A percentile compares a stretch with the other conserved stretches of the same genome.
Evolutionary conservation across 1,284 basidiomycete genomes (phyloP).

Genomic region (Malassezia equina): DNA sequence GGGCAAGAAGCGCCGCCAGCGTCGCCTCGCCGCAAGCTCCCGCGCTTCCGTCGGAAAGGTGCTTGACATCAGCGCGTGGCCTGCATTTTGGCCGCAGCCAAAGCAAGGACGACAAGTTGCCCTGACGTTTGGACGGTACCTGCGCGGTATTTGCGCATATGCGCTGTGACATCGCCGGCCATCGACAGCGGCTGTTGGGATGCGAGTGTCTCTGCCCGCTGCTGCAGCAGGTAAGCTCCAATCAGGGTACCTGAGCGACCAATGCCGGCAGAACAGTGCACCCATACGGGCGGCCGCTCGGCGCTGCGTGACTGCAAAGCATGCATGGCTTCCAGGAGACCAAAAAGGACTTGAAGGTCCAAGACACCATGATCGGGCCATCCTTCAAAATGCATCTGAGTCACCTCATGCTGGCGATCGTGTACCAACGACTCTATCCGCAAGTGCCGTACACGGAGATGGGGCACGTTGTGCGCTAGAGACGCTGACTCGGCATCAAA

Average conservation of each 20-base stretch:
- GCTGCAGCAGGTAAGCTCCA: conserved; percentile 49
- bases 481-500: conserved; percentile 7
- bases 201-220: neutral
- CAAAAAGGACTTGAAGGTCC: conserved; percentile 27
- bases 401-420: conserved; percentile 46
- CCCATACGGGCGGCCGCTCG: conserved; percentile 58
- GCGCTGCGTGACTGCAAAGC: conserved; percentile 24
- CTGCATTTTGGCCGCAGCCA: neutral
- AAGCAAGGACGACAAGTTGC: conserved; percentile 25
- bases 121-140: conserved; percentile 35
- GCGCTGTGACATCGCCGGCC: conserved; percentile 23
- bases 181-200: conserved; percentile 15
- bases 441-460: neutral
- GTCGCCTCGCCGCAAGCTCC: neutral
- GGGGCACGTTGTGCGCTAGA: conserved; percentile 14
- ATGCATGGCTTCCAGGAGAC: conserved; percentile 28
- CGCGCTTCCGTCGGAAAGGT: neutral
- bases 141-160: conserved; percentile 27
- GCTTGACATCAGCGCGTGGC: neutral
- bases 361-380: conserved; percentile 80
- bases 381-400: conserved; percentile 61
- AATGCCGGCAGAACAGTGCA: conserved; percentile 59
- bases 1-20: neutral
- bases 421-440: neutral
- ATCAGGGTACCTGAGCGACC: conserved; percentile 51